Conservation (phyloP, 495 filamentous ascomycete genomes). For the Penicillium coffeae region DNA sequence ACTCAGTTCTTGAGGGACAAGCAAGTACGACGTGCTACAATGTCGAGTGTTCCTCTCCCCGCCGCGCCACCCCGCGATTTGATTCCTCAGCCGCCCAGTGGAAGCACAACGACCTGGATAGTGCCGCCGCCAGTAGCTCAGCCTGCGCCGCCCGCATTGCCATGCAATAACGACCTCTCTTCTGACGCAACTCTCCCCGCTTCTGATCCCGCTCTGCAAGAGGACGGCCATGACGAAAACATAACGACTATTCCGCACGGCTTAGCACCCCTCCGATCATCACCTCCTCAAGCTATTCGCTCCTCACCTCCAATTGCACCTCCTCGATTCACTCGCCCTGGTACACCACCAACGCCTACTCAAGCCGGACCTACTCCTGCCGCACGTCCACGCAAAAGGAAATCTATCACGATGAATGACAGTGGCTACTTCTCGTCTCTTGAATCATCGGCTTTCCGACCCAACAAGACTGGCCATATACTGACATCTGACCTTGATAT, state of each 20-base stretch:
- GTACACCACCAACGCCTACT: slow-evolving; percentile 70
- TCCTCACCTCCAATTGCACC: slow-evolving; percentile 86
- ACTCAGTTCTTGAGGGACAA: slow-evolving; percentile 85
- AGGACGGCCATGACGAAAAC: slow-evolving; percentile 55
- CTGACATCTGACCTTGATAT: slow-evolving; percentile 67
- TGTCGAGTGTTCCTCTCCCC: slow-evolving; percentile 43
- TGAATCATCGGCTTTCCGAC: slow-evolving; percentile 86
- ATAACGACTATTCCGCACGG: slow-evolving; percentile 28
- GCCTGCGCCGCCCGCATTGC: slow-evolving; percentile 13
- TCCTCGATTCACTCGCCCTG: slow-evolving; percentile 56
- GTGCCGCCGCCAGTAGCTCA: slow-evolving; percentile 30
- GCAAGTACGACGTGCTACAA: slow-evolving; percentile 53
- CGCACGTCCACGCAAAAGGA: slow-evolving; percentile 64
- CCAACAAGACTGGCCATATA: slow-evolving; percentile 56
- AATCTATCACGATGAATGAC: slow-evolving; percentile 76
- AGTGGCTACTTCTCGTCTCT: slow-evolving; percentile 97
- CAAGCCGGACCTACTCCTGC: slow-evolving; percentile 51
- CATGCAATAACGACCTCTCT: slow-evolving; percentile 59
- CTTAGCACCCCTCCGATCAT: slow-evolving; percentile 45
- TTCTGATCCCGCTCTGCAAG: slow-evolving; percentile 69
- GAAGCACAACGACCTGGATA: slow-evolving; percentile 39
- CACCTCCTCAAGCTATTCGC: slow-evolving; percentile 61
- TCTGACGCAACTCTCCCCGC: slow-evolving; percentile 95
- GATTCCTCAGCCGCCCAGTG: slow-evolving; percentile 22
- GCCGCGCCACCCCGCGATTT: slow-evolving; percentile 33